Evolutionary conservation across 192 early-diverging fungal genomes (phyloP).

Genomic region (Gaertneriomyces sp.): DNA sequence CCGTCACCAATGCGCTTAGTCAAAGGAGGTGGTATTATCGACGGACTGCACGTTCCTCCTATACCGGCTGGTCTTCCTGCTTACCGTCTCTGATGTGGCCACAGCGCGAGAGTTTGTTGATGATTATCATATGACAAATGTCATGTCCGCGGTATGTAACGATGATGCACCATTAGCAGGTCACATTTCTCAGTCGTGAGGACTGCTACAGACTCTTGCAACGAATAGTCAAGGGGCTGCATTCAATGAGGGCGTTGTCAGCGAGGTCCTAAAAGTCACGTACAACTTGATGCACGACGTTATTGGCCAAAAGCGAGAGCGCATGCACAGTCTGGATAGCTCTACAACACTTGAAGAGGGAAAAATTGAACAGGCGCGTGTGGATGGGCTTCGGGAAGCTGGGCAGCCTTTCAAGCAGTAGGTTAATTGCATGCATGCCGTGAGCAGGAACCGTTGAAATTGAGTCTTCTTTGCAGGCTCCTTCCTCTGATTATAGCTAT

Average conservation of each 20-base stretch:
- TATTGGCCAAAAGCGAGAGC: neutral
- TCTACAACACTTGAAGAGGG: neutral
- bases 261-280: conserved; percentile 44
- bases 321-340: neutral
- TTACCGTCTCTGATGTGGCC: conserved; percentile 40
- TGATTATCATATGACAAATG: neutral
- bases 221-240: neutral
- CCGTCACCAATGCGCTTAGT: conserved; percentile 13
- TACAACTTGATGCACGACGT: conserved; percentile 42
- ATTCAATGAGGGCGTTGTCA: neutral
- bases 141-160: neutral
- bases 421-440: conserved; percentile 6
- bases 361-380: neutral
- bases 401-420: neutral
- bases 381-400: neutral
- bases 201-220: conserved; percentile 23
- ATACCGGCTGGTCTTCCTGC: conserved; percentile 64
- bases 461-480: conserved; percentile 18
- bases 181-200: neutral
- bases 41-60: conserved; percentile 59
- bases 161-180: neutral
- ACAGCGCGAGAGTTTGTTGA: neutral
- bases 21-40: conserved; percentile 21
- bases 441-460: no score
- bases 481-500: conserved; percentile 33